Percentiles rank a stretch among this genome's conserved stretches.
Evolutionary conservation across 1,284 basidiomycete species (phyloP).

Genomic region (Xanthoconium separans): DNA sequence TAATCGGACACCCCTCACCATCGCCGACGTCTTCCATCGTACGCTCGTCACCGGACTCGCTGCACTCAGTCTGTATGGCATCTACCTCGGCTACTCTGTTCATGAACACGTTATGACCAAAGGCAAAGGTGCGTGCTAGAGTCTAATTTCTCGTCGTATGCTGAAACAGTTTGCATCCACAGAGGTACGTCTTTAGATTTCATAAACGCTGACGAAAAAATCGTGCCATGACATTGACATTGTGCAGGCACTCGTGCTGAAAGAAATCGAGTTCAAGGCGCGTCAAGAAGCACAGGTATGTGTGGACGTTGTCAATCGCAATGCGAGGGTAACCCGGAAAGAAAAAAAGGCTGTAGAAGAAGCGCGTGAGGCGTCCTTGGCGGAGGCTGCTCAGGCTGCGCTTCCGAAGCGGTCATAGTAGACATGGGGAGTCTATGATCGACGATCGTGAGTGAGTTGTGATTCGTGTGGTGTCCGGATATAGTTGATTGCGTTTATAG

Average conservation of each 20-base stretch:
- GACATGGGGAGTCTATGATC: not conserved
- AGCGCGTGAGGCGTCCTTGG: constrained; percentile 30
- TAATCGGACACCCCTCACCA: constrained; percentile 23
- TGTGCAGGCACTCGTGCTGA: constrained; percentile 24
- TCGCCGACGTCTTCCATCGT: constrained; percentile 32
- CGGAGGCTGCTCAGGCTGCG: constrained; percentile 33
- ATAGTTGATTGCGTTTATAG: too few relatives aligned
- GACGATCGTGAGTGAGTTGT: not conserved
- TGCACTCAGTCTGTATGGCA: constrained; percentile 27
- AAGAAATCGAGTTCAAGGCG: constrained; percentile 23
- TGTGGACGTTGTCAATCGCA: not conserved
- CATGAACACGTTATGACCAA: constrained; percentile 32
- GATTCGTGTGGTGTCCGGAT: not conserved
- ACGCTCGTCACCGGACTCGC: constrained; percentile 32
- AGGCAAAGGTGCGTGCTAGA: constrained; percentile 28
- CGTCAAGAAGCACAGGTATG: constrained; percentile 19
- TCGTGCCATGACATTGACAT: too few relatives aligned
- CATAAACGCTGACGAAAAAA: too few relatives aligned
- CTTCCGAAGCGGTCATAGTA: constrained; percentile 14
- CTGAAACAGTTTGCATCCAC: not conserved
- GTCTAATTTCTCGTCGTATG: not conserved
- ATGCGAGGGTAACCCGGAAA: not conserved
- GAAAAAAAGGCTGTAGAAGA: constrained; percentile 25
- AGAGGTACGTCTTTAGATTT: constrained; percentile 20
- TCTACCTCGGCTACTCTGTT: constrained; percentile 35